These are phyloP conservation scores for Trapa incisa DNA, from an alignment of 345 rosid species.

Conservation along the genomic window DNA sequence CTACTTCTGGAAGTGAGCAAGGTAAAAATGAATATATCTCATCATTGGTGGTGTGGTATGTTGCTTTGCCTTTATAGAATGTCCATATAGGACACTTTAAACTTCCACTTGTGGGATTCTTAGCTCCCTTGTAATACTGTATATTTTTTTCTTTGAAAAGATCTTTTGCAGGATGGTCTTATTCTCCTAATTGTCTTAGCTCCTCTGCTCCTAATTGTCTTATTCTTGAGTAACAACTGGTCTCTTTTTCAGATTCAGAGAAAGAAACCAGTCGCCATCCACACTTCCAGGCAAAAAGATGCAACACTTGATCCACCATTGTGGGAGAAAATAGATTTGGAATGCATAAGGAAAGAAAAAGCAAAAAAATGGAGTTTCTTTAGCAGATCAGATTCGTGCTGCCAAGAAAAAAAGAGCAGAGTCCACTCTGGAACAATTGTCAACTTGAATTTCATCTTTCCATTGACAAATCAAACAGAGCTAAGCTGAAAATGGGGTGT, in stretches of 20 bases:
- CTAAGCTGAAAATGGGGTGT: not conserved
- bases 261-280: conserved; percentile 31
- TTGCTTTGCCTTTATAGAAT: not conserved
- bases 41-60: not conserved
- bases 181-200: not conserved
- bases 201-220: not conserved
- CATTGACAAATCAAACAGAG: conserved; percentile 7
- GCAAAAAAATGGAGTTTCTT: conserved; percentile 34
- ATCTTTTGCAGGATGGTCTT: not conserved
- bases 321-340: conserved; percentile 52
- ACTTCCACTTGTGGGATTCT: not conserved
- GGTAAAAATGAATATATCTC: not conserved
- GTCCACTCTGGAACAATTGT: conserved; percentile 8
- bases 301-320: conserved; percentile 20
- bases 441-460: conserved; percentile 3
- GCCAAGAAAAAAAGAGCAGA: conserved; percentile 46
- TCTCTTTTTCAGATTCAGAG: conserved; percentile 37
- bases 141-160: not conserved
- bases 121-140: not conserved
- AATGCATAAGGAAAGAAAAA: conserved; percentile 42
- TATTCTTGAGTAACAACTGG: not conserved
- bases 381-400: conserved; percentile 75
- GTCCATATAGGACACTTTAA: not conserved
- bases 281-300: conserved; percentile 19
- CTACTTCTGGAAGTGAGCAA: not conserved